Evolutionary conservation across 108 stramenopile genomes (phyloP).

Genomic region (Epipyxis sp.): DNA sequence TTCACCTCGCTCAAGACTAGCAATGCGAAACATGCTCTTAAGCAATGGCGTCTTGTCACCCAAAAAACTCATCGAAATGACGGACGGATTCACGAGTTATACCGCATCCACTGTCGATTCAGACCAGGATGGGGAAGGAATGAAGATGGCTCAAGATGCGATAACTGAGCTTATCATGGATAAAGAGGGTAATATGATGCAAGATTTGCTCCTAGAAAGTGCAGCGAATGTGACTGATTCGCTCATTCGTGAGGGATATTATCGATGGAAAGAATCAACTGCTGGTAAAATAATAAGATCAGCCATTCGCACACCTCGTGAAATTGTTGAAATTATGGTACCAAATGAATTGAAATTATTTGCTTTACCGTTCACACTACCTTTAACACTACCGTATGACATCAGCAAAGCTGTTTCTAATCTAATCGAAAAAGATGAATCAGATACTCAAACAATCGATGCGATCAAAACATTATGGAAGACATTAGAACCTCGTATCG

Average conservation of each 20-base stretch:
- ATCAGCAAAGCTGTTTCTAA: neutral
- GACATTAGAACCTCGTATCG: neutral
- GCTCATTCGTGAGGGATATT: slow-evolving; percentile 32
- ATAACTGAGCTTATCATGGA: slow-evolving; percentile 50
- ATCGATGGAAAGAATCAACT: neutral
- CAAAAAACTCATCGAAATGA: slow-evolving; percentile 63
- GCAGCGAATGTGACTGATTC: slow-evolving; percentile 52
- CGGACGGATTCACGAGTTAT: slow-evolving; percentile 70
- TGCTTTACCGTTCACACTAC: neutral
- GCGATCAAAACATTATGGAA: neutral
- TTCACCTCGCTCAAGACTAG: slow-evolving; percentile 69
- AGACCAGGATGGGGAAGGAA: slow-evolving; percentile 45
- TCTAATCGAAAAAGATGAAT: neutral
- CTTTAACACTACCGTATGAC: neutral
- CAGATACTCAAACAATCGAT: neutral
- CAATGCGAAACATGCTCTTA: slow-evolving; percentile 64
- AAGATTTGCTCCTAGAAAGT: slow-evolving; percentile 51
- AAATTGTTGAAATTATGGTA: neutral
- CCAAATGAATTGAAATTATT: neutral
- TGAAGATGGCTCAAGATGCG: slow-evolving; percentile 45
- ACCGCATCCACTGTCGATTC: slow-evolving; percentile 60
- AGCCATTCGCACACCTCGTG: neutral
- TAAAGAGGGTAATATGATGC: slow-evolving; percentile 51
- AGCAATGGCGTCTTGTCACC: slow-evolving; percentile 52
- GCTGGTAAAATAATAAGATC: neutral